phyloP scores from a whole-genome alignment of 2,329 filamentous ascomycete genomes.

The Graphilbum fragrans region DNA sequence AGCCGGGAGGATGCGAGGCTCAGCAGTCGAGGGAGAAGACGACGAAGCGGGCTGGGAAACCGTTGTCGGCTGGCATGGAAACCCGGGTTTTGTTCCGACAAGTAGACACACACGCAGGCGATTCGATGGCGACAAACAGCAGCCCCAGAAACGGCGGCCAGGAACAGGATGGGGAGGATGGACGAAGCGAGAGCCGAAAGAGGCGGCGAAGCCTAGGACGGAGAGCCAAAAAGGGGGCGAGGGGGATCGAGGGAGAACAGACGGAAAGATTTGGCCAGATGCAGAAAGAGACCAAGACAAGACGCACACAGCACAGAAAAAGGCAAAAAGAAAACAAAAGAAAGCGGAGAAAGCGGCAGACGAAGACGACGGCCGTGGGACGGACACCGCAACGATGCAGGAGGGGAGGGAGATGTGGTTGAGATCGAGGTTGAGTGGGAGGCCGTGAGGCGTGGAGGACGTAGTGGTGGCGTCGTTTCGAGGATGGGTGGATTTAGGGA shows the following conservation, averaged over 20 bases:
- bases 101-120: too few relatives aligned
- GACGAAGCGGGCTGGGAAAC: too few relatives aligned
- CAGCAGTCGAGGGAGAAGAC: background rate
- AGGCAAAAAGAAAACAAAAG: background rate
- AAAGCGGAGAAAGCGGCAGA: background rate
- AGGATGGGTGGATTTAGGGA: background rate
- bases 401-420: background rate
- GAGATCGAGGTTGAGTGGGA: background rate
- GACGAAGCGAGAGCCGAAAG: background rate
- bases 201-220: background rate
- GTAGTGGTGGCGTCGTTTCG: slow-evolving; percentile 7
- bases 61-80: too few relatives aligned
- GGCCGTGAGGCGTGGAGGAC: background rate
- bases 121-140: too few relatives aligned
- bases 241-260: too few relatives aligned
- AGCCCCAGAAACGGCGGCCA: background rate
- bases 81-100: too few relatives aligned
- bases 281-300: background rate
- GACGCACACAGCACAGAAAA: background rate
- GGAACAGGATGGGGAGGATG: background rate
- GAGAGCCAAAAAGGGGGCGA: background rate
- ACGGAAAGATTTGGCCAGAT: background rate
- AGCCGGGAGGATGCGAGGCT: background rate
- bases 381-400: background rate
- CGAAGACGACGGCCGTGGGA: background rate